Base-by-base conservation (phyloP, 2,329 filamentous ascomycete species). In the Talaromyces sp. region DNA sequence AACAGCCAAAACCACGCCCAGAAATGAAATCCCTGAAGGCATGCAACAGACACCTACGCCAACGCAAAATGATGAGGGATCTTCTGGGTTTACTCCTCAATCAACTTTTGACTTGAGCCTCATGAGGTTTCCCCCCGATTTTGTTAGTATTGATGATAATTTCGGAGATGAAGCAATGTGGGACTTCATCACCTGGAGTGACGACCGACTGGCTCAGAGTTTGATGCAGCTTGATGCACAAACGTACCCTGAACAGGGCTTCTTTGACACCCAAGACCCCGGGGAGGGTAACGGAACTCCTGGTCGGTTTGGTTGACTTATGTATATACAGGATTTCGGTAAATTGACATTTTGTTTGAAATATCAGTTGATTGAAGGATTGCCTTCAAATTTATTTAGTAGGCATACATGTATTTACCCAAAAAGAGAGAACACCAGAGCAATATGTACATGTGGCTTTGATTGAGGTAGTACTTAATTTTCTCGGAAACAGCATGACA, bases 111-210 rank as follows among this genome's bases (percentile, higher is more conserved):
- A 28, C 62, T 59, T 17, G 59, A 64, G 36, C 68, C 61, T 57
- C 36, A 65, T 13, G 59, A 53, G 25, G 13, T 53, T 53, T 30
- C 49, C 25, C 2, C 64, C 22, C 59, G 66, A 39, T 55, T 67
- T 67, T 53, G 66, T 69, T 19, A 19, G 66, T 13, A 51, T 56
- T 5, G 52, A 63, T 13, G 36, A 53, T 64, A 33, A 64, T 67
- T 19, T 60, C 68, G 8, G 63, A 64, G 19, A 61, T 62, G 59
- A 70, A 72, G 28, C 25, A 61, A 69, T 75, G 11, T 74, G 72
- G 72, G 74, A 75, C 57, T 75, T 73, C 58, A 65, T 76, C 32
- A 75, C 70, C 58, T 75, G 74, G 74, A 74, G 73, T 60, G 73
- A 75, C 39, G 70, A 66, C 53, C 74, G 66, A 39, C 51, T 73